These are phyloP conservation scores for Pyrenochaeta sp. DNA, from an alignment of 2,329 filamentous ascomycete genomes.

Conservation along the genomic window DNA sequence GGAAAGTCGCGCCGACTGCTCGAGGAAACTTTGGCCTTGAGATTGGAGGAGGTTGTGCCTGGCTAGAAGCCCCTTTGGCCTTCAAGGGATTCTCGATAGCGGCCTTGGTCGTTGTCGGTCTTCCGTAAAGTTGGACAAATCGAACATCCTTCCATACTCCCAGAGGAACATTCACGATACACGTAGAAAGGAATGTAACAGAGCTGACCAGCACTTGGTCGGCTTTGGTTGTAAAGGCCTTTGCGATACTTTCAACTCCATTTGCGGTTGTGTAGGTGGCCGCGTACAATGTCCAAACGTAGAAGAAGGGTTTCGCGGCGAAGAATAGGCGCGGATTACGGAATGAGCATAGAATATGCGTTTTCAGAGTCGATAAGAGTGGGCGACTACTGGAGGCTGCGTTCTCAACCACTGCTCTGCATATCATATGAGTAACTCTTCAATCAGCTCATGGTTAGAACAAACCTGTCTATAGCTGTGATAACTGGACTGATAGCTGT, in stretches of 20 bases:
- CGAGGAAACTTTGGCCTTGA: slow-evolving; percentile 16
- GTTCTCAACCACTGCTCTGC: slow-evolving; percentile 36
- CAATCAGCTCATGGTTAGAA: background rate
- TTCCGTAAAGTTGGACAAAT: slow-evolving; percentile 37
- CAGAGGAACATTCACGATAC: slow-evolving; percentile 34
- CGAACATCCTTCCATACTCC: slow-evolving; percentile 39
- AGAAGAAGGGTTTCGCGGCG: slow-evolving; percentile 34
- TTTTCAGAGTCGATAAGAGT: slow-evolving; percentile 22
- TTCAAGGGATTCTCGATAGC: background rate
- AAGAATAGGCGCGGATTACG: slow-evolving; percentile 33
- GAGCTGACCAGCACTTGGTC: slow-evolving; percentile 25
- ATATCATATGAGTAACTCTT: background rate
- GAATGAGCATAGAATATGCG: slow-evolving; percentile 27
- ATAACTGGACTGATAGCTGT: slow-evolving; percentile 33
- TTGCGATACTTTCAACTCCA: slow-evolving; percentile 25
- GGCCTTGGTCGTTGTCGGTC: slow-evolving; percentile 3
- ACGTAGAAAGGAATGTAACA: slow-evolving; percentile 35
- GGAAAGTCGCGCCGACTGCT: slow-evolving; percentile 32
- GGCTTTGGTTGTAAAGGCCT: slow-evolving; percentile 13
- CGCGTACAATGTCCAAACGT: slow-evolving; percentile 39
- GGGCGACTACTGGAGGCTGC: slow-evolving; percentile 23
- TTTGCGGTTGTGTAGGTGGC: slow-evolving; percentile 38
- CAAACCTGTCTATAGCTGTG: slow-evolving; percentile 38
- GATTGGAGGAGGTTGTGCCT: slow-evolving; percentile 1
- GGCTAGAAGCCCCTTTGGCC: background rate